Evolutionary conservation across 805 yeast genomes (phyloP).

Genomic region (Blastobotrys chiropterorum): DNA sequence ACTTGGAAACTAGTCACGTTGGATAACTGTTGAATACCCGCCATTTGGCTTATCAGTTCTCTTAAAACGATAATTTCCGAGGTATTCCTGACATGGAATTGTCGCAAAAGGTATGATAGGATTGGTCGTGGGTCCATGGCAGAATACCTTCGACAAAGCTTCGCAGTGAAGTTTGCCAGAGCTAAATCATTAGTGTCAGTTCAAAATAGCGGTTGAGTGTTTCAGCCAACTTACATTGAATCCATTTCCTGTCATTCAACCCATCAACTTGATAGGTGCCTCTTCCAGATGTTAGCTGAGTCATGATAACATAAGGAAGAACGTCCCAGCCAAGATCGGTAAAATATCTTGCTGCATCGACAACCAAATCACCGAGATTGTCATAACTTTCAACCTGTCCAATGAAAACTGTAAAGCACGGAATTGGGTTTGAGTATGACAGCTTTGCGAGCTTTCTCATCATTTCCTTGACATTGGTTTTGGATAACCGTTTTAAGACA

Average conservation of each 20-base stretch:
- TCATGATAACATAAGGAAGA: conserved; percentile 63
- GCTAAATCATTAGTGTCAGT: conserved; percentile 38
- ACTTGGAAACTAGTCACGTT: conserved; percentile 65
- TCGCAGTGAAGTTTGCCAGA: conserved; percentile 70
- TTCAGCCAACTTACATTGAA: conserved; percentile 39
- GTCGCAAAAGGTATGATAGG: conserved; percentile 52
- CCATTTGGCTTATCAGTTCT: conserved; percentile 64
- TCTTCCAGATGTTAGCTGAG: conserved; percentile 66
- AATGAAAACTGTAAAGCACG: conserved; percentile 63
- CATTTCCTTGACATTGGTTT: conserved; percentile 67
- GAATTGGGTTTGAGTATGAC: conserved; percentile 70
- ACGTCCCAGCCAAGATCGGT: conserved; percentile 81
- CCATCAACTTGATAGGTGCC: conserved; percentile 70
- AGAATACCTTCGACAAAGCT: conserved; percentile 51
- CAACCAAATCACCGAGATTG: conserved; percentile 71
- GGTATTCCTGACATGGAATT: conserved; percentile 53
- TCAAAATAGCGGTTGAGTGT: too few species aligned
- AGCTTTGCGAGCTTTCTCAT: conserved; percentile 68
- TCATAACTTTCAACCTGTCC: conserved; percentile 89
- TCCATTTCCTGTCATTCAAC: conserved; percentile 74
- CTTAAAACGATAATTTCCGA: conserved; percentile 58
- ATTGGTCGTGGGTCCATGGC: conserved; percentile 58
- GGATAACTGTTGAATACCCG: conserved; percentile 67
- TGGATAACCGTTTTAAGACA: conserved; percentile 72
- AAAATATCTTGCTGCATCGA: conserved; percentile 70